A percentile compares a stretch with the other conserved stretches of the same genome.
Conservation (phyloP, 2,329 filamentous ascomycete species). For the Penicillium palitans region DNA sequence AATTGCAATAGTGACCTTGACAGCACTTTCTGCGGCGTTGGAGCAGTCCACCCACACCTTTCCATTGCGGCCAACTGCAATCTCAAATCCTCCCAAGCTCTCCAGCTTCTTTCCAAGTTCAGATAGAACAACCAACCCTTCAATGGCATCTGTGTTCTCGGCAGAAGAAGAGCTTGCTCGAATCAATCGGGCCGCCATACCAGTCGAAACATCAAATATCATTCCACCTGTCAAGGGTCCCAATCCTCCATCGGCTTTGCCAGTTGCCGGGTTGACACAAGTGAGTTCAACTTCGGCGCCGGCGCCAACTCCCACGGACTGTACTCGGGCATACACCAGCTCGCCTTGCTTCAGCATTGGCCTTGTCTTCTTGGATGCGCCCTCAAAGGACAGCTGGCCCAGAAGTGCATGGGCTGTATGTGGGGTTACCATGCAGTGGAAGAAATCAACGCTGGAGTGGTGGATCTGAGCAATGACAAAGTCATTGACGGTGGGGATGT, state of each 20-base stretch:
- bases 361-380: slow-evolving; percentile 85
- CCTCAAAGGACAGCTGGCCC: slow-evolving; percentile 88
- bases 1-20: slow-evolving; percentile 72
- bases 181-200: slow-evolving; percentile 75
- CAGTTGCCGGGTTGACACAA: slow-evolving; percentile 81
- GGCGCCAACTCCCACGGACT: slow-evolving; percentile 72
- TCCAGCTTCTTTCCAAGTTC: slow-evolving; percentile 74
- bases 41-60: slow-evolving; percentile 83
- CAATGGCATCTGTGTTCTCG: slow-evolving; percentile 50
- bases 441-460: slow-evolving; percentile 72
- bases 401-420: slow-evolving; percentile 66
- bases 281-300: slow-evolving; percentile 89
- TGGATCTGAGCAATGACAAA: slow-evolving; percentile 85
- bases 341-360: slow-evolving; percentile 73
- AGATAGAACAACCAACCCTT: slow-evolving; percentile 72
- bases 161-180: slow-evolving; percentile 43
- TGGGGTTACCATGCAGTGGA: slow-evolving; percentile 73
- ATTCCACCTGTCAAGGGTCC: slow-evolving; percentile 83
- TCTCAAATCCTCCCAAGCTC: slow-evolving; percentile 70
- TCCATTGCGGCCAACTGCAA: slow-evolving; percentile 89
- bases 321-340: slow-evolving; percentile 84
- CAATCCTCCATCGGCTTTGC: slow-evolving; percentile 85
- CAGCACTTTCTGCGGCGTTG: slow-evolving; percentile 54
- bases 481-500: slow-evolving; percentile 76
- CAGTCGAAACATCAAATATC: slow-evolving; percentile 76